Evolutionary conservation across 495 filamentous ascomycete species (phyloP).

Genomic region (Daldinia decipiens): DNA sequence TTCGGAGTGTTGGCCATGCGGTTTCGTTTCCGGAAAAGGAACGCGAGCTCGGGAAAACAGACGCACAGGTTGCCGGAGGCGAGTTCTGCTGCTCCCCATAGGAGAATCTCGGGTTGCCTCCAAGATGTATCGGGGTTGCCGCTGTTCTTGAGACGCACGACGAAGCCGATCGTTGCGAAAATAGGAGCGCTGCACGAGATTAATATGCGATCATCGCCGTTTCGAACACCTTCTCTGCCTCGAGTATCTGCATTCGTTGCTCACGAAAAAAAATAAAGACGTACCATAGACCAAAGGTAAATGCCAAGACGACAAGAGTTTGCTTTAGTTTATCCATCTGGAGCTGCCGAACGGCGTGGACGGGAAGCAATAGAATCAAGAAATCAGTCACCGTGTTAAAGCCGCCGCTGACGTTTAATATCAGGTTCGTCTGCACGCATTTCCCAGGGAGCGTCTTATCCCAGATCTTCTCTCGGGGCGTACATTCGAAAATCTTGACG

Average conservation of each 20-base stretch:
- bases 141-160: conserved; percentile 21
- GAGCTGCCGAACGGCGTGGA: conserved; percentile 25
- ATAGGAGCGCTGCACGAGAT: conserved; percentile 18
- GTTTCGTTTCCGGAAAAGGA: conserved; percentile 2
- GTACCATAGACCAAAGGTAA: conserved; percentile 36
- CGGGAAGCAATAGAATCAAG: conserved; percentile 20
- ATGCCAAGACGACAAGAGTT: conserved; percentile 19
- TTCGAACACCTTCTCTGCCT: background rate
- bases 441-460: background rate
- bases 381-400: conserved; percentile 26
- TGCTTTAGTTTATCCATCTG: conserved; percentile 14
- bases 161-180: conserved; percentile 3
- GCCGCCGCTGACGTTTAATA: conserved; percentile 15
- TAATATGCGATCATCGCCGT: background rate
- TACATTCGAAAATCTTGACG: conserved; percentile 24
- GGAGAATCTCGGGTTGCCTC: conserved; percentile 25
- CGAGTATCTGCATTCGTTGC: background rate
- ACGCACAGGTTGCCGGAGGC: conserved; percentile 23
- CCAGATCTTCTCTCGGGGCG: background rate
- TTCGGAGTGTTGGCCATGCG: background rate
- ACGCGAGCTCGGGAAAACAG: conserved; percentile 24
- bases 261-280: background rate
- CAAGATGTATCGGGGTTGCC: conserved; percentile 24
- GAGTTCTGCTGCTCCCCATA: conserved; percentile 25
- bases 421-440: background rate